These are phyloP conservation scores for Coemansia nantahalensis DNA, from an alignment of 192 early-diverging fungal genomes.

Conservation along the genomic window DNA sequence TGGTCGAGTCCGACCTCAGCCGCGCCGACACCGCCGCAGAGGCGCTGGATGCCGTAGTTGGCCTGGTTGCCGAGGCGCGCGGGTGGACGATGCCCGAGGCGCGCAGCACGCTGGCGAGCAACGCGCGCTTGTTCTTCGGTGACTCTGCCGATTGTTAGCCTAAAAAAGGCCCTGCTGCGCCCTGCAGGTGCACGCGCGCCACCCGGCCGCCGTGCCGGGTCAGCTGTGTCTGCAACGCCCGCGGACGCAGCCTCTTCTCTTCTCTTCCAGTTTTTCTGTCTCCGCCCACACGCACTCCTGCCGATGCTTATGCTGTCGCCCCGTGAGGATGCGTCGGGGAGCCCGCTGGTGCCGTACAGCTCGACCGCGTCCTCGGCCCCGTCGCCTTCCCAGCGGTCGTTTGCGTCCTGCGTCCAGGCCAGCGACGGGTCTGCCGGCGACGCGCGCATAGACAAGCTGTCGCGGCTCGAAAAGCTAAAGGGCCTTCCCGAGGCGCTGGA, in stretches of 20 bases:
- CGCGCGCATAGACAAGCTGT: slow-evolving; percentile 42
- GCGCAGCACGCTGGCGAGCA: slow-evolving; percentile 11
- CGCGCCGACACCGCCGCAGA: slow-evolving; percentile 8
- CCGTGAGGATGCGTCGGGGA: slow-evolving; percentile 2
- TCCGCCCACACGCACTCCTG: not conserved
- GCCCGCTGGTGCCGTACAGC: not conserved
- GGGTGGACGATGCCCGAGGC: slow-evolving; percentile 29
- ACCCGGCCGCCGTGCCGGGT: no score
- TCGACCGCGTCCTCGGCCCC: slow-evolving; percentile 5
- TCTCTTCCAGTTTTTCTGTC: not conserved
- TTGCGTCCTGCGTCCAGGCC: slow-evolving; percentile 15
- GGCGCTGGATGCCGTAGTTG: slow-evolving; percentile 21
- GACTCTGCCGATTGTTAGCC: no score
- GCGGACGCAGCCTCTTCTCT: not conserved
- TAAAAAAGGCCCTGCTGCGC: no score
- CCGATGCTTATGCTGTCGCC: slow-evolving; percentile 26
- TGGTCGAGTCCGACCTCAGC: slow-evolving; percentile 83
- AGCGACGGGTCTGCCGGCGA: slow-evolving; percentile 11
- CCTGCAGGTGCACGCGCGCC: no score
- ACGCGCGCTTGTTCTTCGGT: slow-evolving; percentile 30
- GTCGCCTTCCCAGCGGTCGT: slow-evolving; percentile 30
- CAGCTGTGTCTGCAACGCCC: not conserved
- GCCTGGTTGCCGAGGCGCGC: slow-evolving; percentile 31
- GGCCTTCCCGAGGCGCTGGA: slow-evolving; percentile 44
- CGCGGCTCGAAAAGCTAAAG: slow-evolving; percentile 49